A percentile compares a stretch with the other conserved stretches of the same genome.
Evolutionary conservation across 1,284 basidiomycete species (phyloP).

Genomic region (Tilletiopsis washingtonensis): DNA sequence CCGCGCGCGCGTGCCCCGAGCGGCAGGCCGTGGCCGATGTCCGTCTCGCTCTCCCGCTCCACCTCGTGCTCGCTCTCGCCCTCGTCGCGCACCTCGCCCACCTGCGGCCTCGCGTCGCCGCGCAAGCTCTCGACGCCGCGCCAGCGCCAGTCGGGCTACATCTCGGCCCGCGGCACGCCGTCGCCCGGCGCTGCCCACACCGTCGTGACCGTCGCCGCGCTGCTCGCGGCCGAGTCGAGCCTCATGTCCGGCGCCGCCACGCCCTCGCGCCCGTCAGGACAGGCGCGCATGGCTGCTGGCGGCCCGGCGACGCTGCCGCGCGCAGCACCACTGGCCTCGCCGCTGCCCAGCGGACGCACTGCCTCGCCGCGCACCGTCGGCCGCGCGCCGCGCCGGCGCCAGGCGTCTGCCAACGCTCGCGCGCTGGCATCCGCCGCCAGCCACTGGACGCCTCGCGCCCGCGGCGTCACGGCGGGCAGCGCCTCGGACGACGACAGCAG

Average conservation of each 20-base stretch:
- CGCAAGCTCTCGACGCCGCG: not conserved
- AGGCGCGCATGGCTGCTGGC: too few species aligned
- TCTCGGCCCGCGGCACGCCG: not conserved
- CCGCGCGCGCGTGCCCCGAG: too few species aligned
- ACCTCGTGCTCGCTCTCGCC: constrained; percentile 3
- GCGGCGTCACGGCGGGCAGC: not conserved
- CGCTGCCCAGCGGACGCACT: not conserved
- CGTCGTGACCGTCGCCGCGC: not conserved
- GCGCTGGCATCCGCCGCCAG: not conserved
- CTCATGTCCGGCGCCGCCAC: too few species aligned
- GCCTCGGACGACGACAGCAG: constrained; percentile 2
- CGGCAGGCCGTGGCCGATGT: too few species aligned
- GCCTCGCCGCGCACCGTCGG: not conserved
- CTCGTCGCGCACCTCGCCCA: not conserved
- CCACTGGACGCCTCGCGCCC: not conserved
- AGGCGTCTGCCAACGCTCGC: too few species aligned
- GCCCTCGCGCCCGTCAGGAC: too few species aligned
- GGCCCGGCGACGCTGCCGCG: not conserved
- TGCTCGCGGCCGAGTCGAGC: not conserved
- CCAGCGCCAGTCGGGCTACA: not conserved
- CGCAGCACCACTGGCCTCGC: not conserved
- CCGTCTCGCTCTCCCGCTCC: constrained; percentile 3
- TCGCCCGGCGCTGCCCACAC: not conserved
- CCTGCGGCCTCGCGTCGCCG: not conserved
- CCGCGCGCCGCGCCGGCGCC: not conserved